phyloP scores from a whole-genome alignment of 192 early-diverging fungal genomes.

The Podila minutissima region DNA sequence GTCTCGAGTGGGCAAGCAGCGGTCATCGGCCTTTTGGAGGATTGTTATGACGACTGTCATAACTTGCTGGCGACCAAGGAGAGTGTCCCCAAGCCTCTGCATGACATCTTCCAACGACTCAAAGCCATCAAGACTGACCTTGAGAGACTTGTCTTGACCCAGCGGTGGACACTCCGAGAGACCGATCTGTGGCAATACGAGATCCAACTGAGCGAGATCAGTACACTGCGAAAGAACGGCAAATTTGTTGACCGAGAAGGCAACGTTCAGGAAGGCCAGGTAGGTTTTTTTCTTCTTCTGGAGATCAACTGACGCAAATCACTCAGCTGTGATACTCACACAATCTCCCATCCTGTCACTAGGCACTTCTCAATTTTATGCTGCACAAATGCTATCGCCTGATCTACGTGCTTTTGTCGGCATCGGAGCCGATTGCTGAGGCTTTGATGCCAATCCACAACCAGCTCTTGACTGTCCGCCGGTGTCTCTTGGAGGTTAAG shows the following conservation, averaged over 20 bases:
- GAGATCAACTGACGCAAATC: not conserved
- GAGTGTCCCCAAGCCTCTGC: constrained; percentile 68
- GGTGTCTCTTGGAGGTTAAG: constrained; percentile 80
- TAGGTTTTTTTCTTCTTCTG: constrained; percentile 3
- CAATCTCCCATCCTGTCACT: not conserved
- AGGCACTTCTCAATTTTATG: constrained; percentile 77
- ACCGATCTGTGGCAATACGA: constrained; percentile 72
- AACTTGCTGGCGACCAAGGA: constrained; percentile 78
- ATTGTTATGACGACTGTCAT: constrained; percentile 84
- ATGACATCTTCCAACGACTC: constrained; percentile 67
- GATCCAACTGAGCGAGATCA: constrained; percentile 84
- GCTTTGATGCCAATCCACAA: constrained; percentile 87
- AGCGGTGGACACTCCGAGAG: constrained; percentile 83
- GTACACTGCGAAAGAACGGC: constrained; percentile 83
- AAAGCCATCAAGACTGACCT: constrained; percentile 78
- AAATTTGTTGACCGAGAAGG: constrained; percentile 82
- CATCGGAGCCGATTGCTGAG: constrained; percentile 84
- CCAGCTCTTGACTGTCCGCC: constrained; percentile 83
- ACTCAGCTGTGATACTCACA: not conserved
- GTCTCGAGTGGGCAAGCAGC: constrained; percentile 86
- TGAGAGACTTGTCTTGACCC: constrained; percentile 78
- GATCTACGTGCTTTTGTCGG: constrained; percentile 83
- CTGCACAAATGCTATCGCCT: constrained; percentile 87
- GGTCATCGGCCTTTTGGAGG: constrained; percentile 83
- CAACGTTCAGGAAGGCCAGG: constrained; percentile 76